Base-by-base conservation (phyloP, 306 rosid genomes). In the Cucumis cinereus region DNA sequence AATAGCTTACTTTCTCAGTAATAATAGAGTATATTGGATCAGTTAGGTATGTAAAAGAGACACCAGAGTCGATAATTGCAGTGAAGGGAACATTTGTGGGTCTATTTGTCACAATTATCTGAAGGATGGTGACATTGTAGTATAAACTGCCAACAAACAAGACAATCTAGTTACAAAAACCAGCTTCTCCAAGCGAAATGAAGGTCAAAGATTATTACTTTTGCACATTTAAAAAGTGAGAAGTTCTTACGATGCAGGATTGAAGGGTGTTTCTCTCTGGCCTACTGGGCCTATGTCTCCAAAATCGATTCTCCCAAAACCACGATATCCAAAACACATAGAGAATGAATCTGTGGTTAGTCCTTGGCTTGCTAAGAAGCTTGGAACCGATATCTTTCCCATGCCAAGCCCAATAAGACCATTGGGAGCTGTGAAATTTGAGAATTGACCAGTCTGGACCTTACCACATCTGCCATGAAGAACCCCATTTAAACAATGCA, bases 321-420 rank as follows among this genome's bases (percentile, higher is more conserved):
- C 90, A 75, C 88, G 82, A 36, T 19, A 10, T 71, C 91, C 93
- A 79, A 93, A 93, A 83, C 98, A 91, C 97, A 93, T 87, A 74
- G 98, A 90, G 77, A 93, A 91, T 7, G 97, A 91, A 84, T 93
- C 81, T 54, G 35, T 2, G 35, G 88, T 82, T 55, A 85, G 63
- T 16, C 90, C 92, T 28, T 79, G 56, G 30, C 72, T 84, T 26
- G 98, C 97, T 81, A 89, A 87, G 81, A 88, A 80, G 85, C 91
- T 91, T 43, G 98, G 98, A 54, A 93, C 86, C 14, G 98, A 89
- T 76, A 82, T 5, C 68, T 77, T 60, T 0, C 80, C 80, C 86
- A 93, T 84, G 22, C 98, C 98, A 56, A 93, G 93, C 68, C 98
- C 98, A 55, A 91, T 72, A 36, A 93, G 74, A 78, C 98, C 98